Base-by-base conservation (phyloP, 345 rosid genomes). In the Hypericum androsaemum region DNA sequence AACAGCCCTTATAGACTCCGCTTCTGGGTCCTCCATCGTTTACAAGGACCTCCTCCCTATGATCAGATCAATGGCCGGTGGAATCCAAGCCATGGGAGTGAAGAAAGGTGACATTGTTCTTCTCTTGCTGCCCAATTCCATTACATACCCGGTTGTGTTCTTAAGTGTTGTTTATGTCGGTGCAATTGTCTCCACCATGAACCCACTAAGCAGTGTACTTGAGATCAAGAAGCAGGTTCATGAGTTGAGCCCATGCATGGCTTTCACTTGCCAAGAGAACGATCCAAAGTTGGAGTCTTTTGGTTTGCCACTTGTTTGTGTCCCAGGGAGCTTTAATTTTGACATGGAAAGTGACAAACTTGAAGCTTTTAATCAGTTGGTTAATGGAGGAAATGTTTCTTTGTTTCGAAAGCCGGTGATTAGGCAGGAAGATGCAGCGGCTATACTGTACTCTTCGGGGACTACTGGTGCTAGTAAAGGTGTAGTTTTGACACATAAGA, bases 401-500 rank as follows among this genome's bases (percentile, higher is more conserved):
- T 49, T 60, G 0, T 22, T 22, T 22, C 32, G 32, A 22, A 72
- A 58, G 54, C 80, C 80, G 0, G 59, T 59, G 41, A 77, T 81
- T 62, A 75, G 71, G 66, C 95, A 86, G 64, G 77, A 80, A 14
- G 89, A 86, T 55, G 66, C 71, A n/a, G 95, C 94, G 1, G 95
- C 83, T 3, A 78, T 89, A 54, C 48, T 89, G 74, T 80, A 80
- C 59, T 86, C 95, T 0, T 89, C 97, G 0, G 97, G 95, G 1
- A 89, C 97, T 5, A 83, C 95, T 8, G 94, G 90, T 17, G 73
- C 66, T 42, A 86, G 79, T 70, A 86, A 89, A 72, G 94, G 97
- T 40, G 95, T 71, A 15, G 43, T 86, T 59, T 48, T 89, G 28
- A 80, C 95, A 2, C 97, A 86, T 40, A 66, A 72, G 64, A 89